Conservation (phyloP, 345 rosid genomes). For the Excoecaria agallocha region DNA sequence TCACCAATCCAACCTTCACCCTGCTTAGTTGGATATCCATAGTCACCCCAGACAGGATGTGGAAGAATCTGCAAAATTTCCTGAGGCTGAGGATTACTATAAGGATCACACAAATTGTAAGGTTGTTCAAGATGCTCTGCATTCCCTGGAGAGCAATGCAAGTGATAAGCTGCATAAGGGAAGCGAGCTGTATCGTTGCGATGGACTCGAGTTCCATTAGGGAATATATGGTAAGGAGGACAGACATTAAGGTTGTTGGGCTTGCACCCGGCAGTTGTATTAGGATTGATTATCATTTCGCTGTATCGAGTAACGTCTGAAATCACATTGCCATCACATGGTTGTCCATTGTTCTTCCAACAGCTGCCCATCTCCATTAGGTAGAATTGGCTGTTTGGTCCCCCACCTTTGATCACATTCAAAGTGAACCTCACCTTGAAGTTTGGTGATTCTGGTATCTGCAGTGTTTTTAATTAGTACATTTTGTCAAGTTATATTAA, state of each 20-base stretch:
- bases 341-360: conserved; percentile 32
- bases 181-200: conserved; percentile 24
- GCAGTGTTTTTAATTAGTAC: not conserved
- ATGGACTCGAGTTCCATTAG: conserved; percentile 21
- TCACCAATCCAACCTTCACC: conserved; percentile 32
- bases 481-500: not conserved
- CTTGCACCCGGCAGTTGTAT: conserved; percentile 23
- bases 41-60: conserved; percentile 33
- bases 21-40: conserved; percentile 27
- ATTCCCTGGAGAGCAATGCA: conserved; percentile 28
- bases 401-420: conserved; percentile 26
- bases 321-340: conserved; percentile 27
- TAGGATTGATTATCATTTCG: conserved; percentile 30
- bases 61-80: conserved; percentile 28
- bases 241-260: conserved; percentile 21
- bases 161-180: conserved; percentile 27
- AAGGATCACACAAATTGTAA: conserved; percentile 28
- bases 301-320: conserved; percentile 28
- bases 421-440: conserved; percentile 30
- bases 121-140: conserved; percentile 19
- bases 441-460: conserved; percentile 33
- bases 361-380: conserved; percentile 31
- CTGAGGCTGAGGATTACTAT: conserved; percentile 33
- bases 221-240: conserved; percentile 28
- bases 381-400: conserved; percentile 29